Evolutionary conservation across 108 stramenopile species (phyloP).

Genomic region (Pelagomonas calceolata): DNA sequence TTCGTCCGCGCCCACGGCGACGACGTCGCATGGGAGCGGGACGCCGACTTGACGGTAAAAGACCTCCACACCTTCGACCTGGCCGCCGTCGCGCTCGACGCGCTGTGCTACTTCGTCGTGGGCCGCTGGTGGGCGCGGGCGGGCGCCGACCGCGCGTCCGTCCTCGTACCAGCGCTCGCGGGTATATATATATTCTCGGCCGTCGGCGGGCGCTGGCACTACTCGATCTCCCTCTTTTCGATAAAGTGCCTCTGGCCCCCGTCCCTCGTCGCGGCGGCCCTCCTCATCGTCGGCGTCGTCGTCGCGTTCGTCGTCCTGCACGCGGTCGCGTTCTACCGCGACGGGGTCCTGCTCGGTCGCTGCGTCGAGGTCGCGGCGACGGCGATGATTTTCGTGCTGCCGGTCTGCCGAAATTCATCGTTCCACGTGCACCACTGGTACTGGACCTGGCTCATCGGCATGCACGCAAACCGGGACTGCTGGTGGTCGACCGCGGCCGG

Average conservation of each 20-base stretch:
- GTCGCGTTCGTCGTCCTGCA: background rate
- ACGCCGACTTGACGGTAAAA: background rate
- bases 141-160: background rate
- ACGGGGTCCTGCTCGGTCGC: background rate
- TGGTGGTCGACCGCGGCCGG: conserved; percentile 1
- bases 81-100: background rate
- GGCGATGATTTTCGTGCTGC: background rate
- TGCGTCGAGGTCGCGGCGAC: background rate
- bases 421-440: conserved; percentile 14
- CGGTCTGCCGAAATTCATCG: background rate
- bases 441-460: conserved; percentile 7
- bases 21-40: background rate
- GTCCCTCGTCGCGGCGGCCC: background rate
- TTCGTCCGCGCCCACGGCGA: too few relatives aligned
- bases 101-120: background rate
- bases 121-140: background rate
- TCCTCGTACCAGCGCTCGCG: background rate
- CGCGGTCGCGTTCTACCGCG: background rate
- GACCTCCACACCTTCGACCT: background rate
- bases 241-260: background rate
- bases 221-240: background rate
- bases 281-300: conserved; percentile 1
- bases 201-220: background rate
- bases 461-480: conserved; percentile 1
- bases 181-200: background rate